Base-by-base conservation (phyloP, 192 early-diverging fungal species). In the Coemansia sp. region DNA sequence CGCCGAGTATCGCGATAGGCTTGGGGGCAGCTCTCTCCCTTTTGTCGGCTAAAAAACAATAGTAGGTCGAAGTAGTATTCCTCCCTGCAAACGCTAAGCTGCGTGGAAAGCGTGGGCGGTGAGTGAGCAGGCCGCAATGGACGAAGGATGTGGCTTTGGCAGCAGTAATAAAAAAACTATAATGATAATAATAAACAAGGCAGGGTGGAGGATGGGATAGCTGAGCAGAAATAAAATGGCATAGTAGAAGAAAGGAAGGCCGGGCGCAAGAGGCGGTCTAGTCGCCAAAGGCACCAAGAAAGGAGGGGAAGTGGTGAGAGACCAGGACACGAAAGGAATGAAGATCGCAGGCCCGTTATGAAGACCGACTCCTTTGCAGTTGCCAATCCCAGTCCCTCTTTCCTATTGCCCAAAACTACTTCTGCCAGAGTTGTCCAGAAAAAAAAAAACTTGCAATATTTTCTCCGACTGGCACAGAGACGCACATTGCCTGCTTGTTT, bases 161-260 rank as follows among this genome's bases (percentile, higher is more conserved):
- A 24, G 40, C 7, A 22, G 57, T 37, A 42, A 29, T n/a, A n/a
- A n/a, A n/a, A n/a, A n/a, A n/a, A n/a, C 37, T 37, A 32, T 27
- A 37, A 38, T n/a, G 35, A n/a, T 20, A 47, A 49, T 35, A 63
- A 35, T 11, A 27, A 45, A 63, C 17, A 36, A 41, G 19, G 24
- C 41, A 41, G 51, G 37, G 29, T 54, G 6, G 32, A 54, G 49
- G 25, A 39, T n/a, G n/a, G n/a, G n/a, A 64, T 15, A 54, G 53
- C 51, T 65, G 54, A 65, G 25, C 56, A 27, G 4, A 60, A 41
- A 39, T 64, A 35, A 31, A 24, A 65, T 35, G 32, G 32, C 57
- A 56, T 59, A 57, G 63, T 56, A 70, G 47, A 43, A 25, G 38
- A 25, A 65, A 57, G 39, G 29, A 54, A 27, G 51, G 29, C 3